A percentile compares a stretch with the other conserved stretches of the same genome.
phyloP scores from a whole-genome alignment of 352 stramenopile species.

The Thraustotheca clavata region DNA sequence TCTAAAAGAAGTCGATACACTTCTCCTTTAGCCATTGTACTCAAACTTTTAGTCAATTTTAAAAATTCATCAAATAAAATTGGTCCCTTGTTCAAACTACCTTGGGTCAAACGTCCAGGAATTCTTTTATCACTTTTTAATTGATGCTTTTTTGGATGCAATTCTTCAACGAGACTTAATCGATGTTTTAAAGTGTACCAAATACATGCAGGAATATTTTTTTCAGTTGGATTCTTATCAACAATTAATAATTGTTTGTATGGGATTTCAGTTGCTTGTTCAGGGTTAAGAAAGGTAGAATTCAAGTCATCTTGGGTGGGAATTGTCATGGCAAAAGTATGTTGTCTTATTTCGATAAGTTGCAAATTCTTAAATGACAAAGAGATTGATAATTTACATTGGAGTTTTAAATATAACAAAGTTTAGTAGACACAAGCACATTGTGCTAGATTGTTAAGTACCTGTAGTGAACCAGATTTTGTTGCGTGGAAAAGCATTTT shows the following conservation, averaged over 20 bases:
- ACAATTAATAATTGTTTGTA: too few species aligned
- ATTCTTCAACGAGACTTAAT: background rate
- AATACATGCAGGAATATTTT: conserved; percentile 27
- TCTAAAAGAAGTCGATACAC: background rate
- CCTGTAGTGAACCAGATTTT: too few species aligned
- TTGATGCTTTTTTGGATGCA: background rate
- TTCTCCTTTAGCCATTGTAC: background rate
- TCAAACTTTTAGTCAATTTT: background rate
- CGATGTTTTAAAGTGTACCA: background rate
- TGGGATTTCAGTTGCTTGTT: too few species aligned
- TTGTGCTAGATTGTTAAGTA: too few species aligned
- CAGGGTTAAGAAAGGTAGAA: too few species aligned
- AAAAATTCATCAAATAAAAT: background rate
- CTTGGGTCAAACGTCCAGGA: background rate
- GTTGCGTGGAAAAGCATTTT: too few species aligned
- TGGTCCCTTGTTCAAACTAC: background rate
- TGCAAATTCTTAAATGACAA: too few species aligned
- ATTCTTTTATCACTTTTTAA: background rate
- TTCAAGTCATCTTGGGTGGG: conserved; percentile 58
- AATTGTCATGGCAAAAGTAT: too few species aligned
- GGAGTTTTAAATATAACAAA: too few species aligned
- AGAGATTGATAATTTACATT: too few species aligned
- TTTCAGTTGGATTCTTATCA: conserved; percentile 46
- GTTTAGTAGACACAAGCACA: too few species aligned
- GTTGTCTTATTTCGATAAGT: too few species aligned